Evolutionary conservation across 352 stramenopile genomes (phyloP).

Genomic region (Globisporangium cylindrosporum): DNA sequence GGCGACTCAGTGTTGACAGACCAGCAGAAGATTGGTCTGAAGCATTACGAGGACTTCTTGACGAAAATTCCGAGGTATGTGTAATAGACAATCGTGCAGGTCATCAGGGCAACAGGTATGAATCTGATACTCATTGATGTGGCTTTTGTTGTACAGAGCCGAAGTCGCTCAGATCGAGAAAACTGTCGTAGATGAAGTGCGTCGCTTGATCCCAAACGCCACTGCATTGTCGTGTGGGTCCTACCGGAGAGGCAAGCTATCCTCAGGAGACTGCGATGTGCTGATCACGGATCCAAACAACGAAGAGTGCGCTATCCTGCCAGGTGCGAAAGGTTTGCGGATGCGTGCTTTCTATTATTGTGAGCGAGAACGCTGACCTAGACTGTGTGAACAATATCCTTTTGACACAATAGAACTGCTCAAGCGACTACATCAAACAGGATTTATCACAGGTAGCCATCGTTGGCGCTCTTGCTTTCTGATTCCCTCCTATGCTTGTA

Average conservation of each 20-base stretch:
- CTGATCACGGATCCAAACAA: constrained; percentile 72
- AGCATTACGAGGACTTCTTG: constrained; percentile 78
- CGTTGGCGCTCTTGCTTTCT: not conserved
- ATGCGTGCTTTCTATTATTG: not conserved
- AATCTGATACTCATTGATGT: not conserved
- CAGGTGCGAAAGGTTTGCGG: constrained; percentile 17
- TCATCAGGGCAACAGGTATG: not conserved
- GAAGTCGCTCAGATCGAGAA: constrained; percentile 75
- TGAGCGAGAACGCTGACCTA: not conserved
- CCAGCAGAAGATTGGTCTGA: constrained; percentile 79
- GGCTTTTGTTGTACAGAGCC: constrained; percentile 22
- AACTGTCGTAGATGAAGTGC: constrained; percentile 67
- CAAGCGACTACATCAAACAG: constrained; percentile 46
- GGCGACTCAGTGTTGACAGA: constrained; percentile 37
- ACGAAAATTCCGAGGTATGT: constrained; percentile 69
- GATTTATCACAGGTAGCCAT: constrained; percentile 59
- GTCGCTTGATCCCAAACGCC: constrained; percentile 57
- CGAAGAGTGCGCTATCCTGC: constrained; percentile 67
- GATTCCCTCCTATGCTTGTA: not conserved
- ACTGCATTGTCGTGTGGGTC: constrained; percentile 70
- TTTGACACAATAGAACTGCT: constrained; percentile 38
- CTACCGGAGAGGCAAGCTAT: constrained; percentile 69
- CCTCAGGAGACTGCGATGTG: constrained; percentile 77
- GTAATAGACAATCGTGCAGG: no score
- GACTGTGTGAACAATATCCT: not conserved